Evolutionary conservation across 2,329 filamentous ascomycete genomes (phyloP).

Genomic region (Nectriaceae sp.): DNA sequence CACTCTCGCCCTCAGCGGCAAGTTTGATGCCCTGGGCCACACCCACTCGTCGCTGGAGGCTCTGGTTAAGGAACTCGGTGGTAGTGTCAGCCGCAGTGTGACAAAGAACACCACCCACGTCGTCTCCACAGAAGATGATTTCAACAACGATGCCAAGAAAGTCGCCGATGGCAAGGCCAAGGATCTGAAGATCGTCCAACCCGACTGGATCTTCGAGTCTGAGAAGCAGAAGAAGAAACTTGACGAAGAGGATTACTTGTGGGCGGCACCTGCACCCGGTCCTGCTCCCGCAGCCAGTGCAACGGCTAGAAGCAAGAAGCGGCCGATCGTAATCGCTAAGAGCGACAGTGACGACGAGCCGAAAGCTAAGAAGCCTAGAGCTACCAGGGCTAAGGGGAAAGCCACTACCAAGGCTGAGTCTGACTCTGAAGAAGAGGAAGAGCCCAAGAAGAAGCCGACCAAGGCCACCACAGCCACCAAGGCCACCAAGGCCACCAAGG

Average conservation of each 20-base stretch:
- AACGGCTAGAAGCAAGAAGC: constrained; percentile 22
- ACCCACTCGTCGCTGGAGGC: constrained; percentile 48
- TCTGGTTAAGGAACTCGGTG: constrained; percentile 52
- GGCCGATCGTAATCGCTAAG: constrained; percentile 24
- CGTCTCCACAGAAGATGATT: constrained; percentile 56
- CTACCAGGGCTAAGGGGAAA: constrained; percentile 13
- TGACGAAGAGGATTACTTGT: constrained; percentile 27
- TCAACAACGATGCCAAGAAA: constrained; percentile 51
- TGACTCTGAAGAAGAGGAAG: constrained; percentile 41
- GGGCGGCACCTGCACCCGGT: constrained; percentile 27
- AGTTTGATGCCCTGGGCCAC: constrained; percentile 57
- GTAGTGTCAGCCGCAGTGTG: constrained; percentile 46
- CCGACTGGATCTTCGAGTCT: constrained; percentile 65
- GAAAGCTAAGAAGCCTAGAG: constrained; percentile 27
- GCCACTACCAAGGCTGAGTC: constrained; percentile 21
- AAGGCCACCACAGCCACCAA: constrained; percentile 23
- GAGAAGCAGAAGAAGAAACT: constrained; percentile 32
- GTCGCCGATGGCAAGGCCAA: constrained; percentile 49
- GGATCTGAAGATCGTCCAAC: constrained; percentile 55
- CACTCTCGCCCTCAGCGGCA: constrained; percentile 60
- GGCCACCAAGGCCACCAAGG: constrained; percentile 22
- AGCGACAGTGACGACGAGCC: constrained; percentile 22
- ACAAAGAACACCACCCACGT: constrained; percentile 57
- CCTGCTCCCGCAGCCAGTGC: constrained; percentile 9
- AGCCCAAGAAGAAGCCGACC: constrained; percentile 32